Evolutionary conservation across 176 grass and related monocot genomes (phyloP), one percentile per base, ranked within the genome.

Genomic region (Musa schizocarpa): DNA sequence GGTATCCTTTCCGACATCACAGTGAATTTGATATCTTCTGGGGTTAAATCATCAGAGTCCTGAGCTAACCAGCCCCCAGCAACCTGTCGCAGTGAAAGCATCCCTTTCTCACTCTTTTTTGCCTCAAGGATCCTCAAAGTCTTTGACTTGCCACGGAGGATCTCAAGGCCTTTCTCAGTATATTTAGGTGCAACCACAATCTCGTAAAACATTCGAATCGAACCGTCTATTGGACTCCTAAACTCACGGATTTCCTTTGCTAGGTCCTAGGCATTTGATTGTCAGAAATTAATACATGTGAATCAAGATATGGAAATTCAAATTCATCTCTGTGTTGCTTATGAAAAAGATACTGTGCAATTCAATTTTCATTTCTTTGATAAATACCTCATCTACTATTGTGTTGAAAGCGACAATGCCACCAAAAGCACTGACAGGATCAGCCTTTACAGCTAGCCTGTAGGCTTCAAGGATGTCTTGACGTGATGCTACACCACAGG

Each of bases 381-480:
- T 50, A n/a, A 50, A 54, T 81, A 88, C 89, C 86, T 89, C 89
- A 17, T 91, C 90, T 50, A 98, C 81, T 20, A 65, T 89, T 13
- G 59, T 91, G 62, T 98, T 98, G 72, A 98, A 98, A 12, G 88
- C 94, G 52, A 98, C 90, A 63, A 98, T 98, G 14, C 94, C 90
- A 9, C 94, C 88, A 80, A 93, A 98, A 70, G 94, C 94, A 59
- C 90, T 93, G 54, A 89, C 82, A 56, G 94, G 94, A 73, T 98
- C 94, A n/a, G 75, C 94, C 69, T 75, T 93, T 62, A 98, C 90
- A 54, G 94, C 94, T 56, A 98, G 79, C n/a, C 90, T 87, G 65
- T 93, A 98, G 49, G 94, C 88, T 80, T 98, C 94, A 66, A 91
- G 88, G 58, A 93, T 78, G 67, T 93, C 81, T 57, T 83, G 63